Percentiles rank a stretch among this genome's conserved stretches.
Conservation (phyloP, 371 early-diverging fungal species). For the Dinochytrium kinnereticum region DNA sequence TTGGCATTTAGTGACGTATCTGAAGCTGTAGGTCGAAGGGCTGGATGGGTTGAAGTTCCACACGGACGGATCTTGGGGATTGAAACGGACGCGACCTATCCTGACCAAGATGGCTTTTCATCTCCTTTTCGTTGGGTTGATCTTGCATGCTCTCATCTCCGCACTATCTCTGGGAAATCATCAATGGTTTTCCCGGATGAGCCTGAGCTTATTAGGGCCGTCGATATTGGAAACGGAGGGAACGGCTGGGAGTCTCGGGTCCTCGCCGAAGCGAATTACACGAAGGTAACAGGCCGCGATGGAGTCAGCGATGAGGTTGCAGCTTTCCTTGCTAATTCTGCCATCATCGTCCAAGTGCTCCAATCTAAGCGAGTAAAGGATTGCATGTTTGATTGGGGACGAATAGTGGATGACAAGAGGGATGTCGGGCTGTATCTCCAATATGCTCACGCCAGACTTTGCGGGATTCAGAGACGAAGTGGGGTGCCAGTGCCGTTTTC, state of each 20-base stretch:
- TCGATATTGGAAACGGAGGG: too few species aligned
- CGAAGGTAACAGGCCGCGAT: conserved; percentile 3
- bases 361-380: conserved; percentile 29
- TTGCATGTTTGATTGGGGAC: conserved; percentile 28
- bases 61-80: not conserved
- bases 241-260: not conserved
- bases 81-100: not conserved
- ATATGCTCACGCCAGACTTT: conserved; percentile 30
- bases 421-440: conserved; percentile 33
- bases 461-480: conserved; percentile 23
- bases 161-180: conserved; percentile 14
- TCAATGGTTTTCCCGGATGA: conserved; percentile 16
- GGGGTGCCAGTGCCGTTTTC: not conserved
- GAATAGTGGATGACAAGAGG: conserved; percentile 22
- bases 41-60: not conserved
- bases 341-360: conserved; percentile 25
- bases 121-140: not conserved
- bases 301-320: conserved; percentile 11
- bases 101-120: not conserved
- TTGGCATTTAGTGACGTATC: not conserved
- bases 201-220: not conserved
- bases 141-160: not conserved
- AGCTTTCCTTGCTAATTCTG: conserved; percentile 9
- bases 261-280: not conserved
- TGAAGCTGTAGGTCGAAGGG: not conserved